These are phyloP conservation scores for Corymbia calophylla DNA, from an alignment of 441 rosid species.

Conservation along the genomic window DNA sequence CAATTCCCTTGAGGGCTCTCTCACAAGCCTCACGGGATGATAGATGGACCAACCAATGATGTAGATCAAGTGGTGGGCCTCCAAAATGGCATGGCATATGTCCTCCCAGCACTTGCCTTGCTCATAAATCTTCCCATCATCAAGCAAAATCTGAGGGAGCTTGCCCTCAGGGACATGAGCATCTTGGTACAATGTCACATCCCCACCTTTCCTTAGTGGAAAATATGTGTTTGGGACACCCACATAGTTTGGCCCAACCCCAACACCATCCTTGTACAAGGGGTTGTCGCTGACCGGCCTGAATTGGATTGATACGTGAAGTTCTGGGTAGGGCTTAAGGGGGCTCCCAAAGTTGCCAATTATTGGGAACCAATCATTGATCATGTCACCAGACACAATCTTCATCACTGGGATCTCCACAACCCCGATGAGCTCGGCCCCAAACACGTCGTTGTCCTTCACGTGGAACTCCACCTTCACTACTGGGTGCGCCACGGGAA, in stretches of 20 bases:
- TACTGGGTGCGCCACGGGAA: slow-evolving; percentile 66
- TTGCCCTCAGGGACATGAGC: slow-evolving; percentile 56
- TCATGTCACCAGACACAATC: slow-evolving; percentile 31
- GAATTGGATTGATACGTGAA: slow-evolving; percentile 46
- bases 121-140: slow-evolving; percentile 42
- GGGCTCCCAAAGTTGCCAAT: slow-evolving; percentile 20
- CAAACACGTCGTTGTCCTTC: slow-evolving; percentile 80
- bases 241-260: slow-evolving; percentile 44
- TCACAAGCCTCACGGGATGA: slow-evolving; percentile 54
- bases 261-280: slow-evolving; percentile 48
- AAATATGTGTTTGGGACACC: slow-evolving; percentile 77
- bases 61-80: slow-evolving; percentile 69
- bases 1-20: slow-evolving; percentile 49
- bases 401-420: slow-evolving; percentile 48
- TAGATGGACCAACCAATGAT: slow-evolving; percentile 72
- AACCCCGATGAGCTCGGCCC: slow-evolving; percentile 65
- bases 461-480: slow-evolving; percentile 58
- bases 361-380: slow-evolving; percentile 36
- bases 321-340: slow-evolving; percentile 36
- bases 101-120: slow-evolving; percentile 77
- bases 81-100: slow-evolving; percentile 66
- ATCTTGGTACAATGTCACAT: slow-evolving; percentile 68
- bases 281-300: slow-evolving; percentile 34
- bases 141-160: slow-evolving; percentile 57
- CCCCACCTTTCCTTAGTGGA: slow-evolving; percentile 59